Base-by-base conservation (phyloP, 2,329 filamentous ascomycete genomes). In the Fusarium setosum region DNA sequence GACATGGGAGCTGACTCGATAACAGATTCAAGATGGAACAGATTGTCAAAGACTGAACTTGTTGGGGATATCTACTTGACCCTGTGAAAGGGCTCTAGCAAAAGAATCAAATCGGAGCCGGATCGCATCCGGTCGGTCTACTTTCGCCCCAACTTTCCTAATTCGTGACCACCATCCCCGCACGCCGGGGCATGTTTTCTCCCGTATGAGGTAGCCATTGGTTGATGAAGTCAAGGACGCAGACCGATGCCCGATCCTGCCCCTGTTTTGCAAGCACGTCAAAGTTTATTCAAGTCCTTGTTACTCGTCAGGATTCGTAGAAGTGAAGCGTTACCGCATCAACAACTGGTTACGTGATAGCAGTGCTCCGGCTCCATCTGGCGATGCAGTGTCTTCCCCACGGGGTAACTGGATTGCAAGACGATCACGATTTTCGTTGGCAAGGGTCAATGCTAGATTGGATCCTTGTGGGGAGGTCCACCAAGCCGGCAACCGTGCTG, bases 351-450 rank as follows among this genome's bases (percentile, higher is more conserved):
- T 65, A 65, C 61, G 61, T 65, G 50, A 65, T 65, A 35, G n/a
- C 40, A 32, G 47, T 47, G 51, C 38, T 45, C 32, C 10, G n/a
- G 13, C 37, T 9, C 38, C 47, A 58, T 67, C n/a, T 32, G 37
- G 15, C 55, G 51, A 48, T 65, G 17, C 11, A 31, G 34, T 38
- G 48, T 61, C 64, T 67, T 61, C 64, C 63, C 64, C 64, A 67
- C 49, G 63, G 64, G 64, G 64, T 67, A 61, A 52, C 17, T 35
- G 47, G 37, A 65, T 51, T 67, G 34, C 47, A 65, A 48, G n/a
- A 40, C 21, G 15, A 44, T 15, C 18, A 52, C 23, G n/a, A n/a
- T n/a, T n/a, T n/a, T n/a, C n/a, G 11, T 31, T 15, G 4, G 34
- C 3, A 23, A 49, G 26, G 23, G 23, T 32, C 13, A 5, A 24